phyloP scores from a whole-genome alignment of 2,329 filamentous ascomycete genomes.

The Aspergillus melleus region DNA sequence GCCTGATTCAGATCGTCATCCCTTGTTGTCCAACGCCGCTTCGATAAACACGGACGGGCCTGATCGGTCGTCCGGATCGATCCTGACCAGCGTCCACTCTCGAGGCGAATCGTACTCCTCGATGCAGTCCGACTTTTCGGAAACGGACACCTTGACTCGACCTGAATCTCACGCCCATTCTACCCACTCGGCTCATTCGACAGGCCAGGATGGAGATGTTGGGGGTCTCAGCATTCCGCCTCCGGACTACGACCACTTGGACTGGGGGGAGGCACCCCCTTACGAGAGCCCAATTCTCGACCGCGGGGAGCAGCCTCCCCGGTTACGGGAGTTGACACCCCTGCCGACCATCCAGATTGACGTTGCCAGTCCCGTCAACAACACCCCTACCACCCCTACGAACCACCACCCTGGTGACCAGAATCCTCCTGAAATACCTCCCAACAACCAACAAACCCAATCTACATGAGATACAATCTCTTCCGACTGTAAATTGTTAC shows the following conservation, averaged over 20 bases:
- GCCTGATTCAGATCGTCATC: conserved; percentile 48
- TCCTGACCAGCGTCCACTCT: conserved; percentile 27
- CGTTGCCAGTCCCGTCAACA: conserved; percentile 26
- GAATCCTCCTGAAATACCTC: background rate
- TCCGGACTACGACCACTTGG: conserved; percentile 43
- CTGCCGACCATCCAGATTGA: conserved; percentile 36
- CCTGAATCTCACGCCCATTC: conserved; percentile 29
- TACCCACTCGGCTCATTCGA: conserved; percentile 24
- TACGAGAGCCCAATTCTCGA: conserved; percentile 34
- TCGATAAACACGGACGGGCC: conserved; percentile 31
- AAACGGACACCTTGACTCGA: conserved; percentile 27
- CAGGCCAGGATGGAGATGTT: conserved; percentile 37
- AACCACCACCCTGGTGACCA: conserved; percentile 12
- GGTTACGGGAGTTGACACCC: conserved; percentile 20
- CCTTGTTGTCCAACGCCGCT: conserved; percentile 42
- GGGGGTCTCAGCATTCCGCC: conserved; percentile 40
- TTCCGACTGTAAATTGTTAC: background rate
- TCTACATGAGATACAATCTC: background rate
- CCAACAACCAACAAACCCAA: background rate
- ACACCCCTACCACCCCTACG: conserved; percentile 26
- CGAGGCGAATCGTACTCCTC: conserved; percentile 39
- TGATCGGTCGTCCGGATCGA: conserved; percentile 29
- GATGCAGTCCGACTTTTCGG: conserved; percentile 33
- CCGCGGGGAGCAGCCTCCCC: conserved; percentile 15
- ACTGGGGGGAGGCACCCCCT: conserved; percentile 46